A percentile compares a stretch with the other conserved stretches of the same genome.
phyloP scores from a whole-genome alignment of 306 rosid species.

The Luffa aegyptiaca region DNA sequence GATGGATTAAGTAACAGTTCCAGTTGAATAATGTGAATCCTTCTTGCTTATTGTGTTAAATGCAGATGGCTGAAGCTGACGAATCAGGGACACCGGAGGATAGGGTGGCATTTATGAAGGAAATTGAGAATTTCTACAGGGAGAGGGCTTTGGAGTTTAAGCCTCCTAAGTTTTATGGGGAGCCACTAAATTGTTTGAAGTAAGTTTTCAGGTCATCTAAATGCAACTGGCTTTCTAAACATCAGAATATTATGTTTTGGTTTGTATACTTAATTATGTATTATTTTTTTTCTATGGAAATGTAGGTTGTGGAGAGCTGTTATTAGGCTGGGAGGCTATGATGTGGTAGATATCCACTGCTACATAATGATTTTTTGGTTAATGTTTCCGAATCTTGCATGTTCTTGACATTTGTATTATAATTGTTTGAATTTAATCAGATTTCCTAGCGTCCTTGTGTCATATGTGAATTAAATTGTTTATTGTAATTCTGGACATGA shows the following conservation, averaged over 20 bases:
- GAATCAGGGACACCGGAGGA: constrained; percentile 38
- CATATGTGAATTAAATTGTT: neutral
- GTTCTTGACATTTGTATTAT: neutral
- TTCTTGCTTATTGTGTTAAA: neutral
- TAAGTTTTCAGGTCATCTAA: constrained; percentile 18
- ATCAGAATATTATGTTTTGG: neutral
- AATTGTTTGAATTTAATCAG: neutral
- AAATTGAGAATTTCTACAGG: constrained; percentile 51
- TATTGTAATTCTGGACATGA: neutral
- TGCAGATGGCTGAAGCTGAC: constrained; percentile 43
- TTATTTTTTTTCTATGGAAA: constrained; percentile 8
- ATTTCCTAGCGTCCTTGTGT: neutral
- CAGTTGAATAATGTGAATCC: neutral
- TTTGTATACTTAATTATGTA: constrained; percentile 3
- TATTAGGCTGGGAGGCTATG: constrained; percentile 64
- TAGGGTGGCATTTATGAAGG: constrained; percentile 56
- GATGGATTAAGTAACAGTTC: neutral
- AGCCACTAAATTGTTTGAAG: constrained; percentile 75
- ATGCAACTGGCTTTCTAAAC: neutral
- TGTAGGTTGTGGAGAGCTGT: constrained; percentile 91
- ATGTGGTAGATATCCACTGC: constrained; percentile 42
- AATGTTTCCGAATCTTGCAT: neutral
- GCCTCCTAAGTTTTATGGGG: constrained; percentile 77
- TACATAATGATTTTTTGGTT: neutral
- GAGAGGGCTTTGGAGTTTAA: constrained; percentile 66